Evolutionary conservation across 768 basidiomycete genomes (phyloP).

Genomic region (Kwoniella newhampshirensis): DNA sequence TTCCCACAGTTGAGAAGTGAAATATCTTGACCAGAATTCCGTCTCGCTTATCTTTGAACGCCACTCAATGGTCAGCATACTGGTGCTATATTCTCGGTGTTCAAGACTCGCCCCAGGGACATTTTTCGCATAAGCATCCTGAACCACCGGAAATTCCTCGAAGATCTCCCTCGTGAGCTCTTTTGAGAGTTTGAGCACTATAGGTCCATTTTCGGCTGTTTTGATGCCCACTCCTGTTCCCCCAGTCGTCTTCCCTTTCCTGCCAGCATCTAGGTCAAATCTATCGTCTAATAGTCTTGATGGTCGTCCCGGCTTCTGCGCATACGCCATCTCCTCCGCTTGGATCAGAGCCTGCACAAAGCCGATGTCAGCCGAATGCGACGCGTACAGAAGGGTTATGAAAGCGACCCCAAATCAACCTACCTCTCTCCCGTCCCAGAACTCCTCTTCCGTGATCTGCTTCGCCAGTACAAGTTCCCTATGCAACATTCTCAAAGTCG

Average conservation of each 20-base stretch:
- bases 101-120: slow-evolving; percentile 67
- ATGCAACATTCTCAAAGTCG: slow-evolving; percentile 77
- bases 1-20: slow-evolving; percentile 93
- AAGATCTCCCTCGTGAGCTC: slow-evolving; percentile 92
- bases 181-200: slow-evolving; percentile 41
- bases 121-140: slow-evolving; percentile 86
- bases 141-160: slow-evolving; percentile 94
- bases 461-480: slow-evolving; percentile 73
- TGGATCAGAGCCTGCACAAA: slow-evolving; percentile 43
- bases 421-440: slow-evolving; percentile 96
- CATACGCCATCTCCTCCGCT: slow-evolving; percentile 44
- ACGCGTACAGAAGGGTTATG: too few relatives aligned
- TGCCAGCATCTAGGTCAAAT: slow-evolving; percentile 67
- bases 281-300: slow-evolving; percentile 53
- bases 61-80: slow-evolving; percentile 7
- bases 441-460: slow-evolving; percentile 81
- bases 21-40: slow-evolving; percentile 96
- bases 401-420: slow-evolving; percentile 18
- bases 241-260: slow-evolving; percentile 74
- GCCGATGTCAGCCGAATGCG: neutral
- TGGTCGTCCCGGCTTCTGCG: slow-evolving; percentile 50
- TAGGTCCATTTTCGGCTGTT: slow-evolving; percentile 70
- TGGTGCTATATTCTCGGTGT: neutral
- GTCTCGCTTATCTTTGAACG: slow-evolving; percentile 72
- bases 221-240: slow-evolving; percentile 57